A percentile compares a stretch with the other conserved stretches of the same genome.
phyloP scores from a whole-genome alignment of 1,284 basidiomycete species.

The Apiotrichum sp. region DNA sequence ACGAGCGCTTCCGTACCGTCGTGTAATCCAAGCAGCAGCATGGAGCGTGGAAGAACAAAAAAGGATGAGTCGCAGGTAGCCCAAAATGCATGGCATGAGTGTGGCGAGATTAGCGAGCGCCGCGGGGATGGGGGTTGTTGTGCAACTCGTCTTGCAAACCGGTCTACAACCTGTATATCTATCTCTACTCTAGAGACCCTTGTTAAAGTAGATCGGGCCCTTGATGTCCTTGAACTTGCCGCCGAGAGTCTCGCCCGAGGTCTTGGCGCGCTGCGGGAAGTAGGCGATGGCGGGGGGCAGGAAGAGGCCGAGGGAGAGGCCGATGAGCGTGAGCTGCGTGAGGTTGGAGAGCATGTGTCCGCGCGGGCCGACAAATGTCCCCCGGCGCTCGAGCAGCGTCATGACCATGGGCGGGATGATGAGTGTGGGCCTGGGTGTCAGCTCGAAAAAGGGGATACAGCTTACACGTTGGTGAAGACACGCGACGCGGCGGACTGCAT shows the following conservation, averaged over 20 bases:
- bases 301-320: conserved; percentile 50
- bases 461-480: conserved; percentile 53
- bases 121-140: no score
- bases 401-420: conserved; percentile 52
- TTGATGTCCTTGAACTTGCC: conserved; percentile 34
- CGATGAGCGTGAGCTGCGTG: conserved; percentile 49
- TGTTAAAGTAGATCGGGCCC: conserved; percentile 52
- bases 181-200: conserved; percentile 44
- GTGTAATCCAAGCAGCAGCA: background rate
- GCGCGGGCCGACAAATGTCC: conserved; percentile 45
- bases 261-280: conserved; percentile 51
- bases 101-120: no score
- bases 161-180: no score
- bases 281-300: conserved; percentile 54
- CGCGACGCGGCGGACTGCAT: conserved; percentile 51
- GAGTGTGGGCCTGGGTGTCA: conserved; percentile 47
- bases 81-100: no score
- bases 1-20: conserved; percentile 35
- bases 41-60: conserved; percentile 13
- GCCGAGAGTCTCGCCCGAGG: conserved; percentile 45
- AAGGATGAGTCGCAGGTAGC: no score
- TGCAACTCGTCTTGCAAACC: no score
- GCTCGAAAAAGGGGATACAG: no score
- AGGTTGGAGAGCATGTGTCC: conserved; percentile 32
- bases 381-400: conserved; percentile 46